These are phyloP conservation scores for Arthrobotrys pseudoclavata DNA, from an alignment of 2,329 filamentous ascomycete genomes.

Conservation along the genomic window DNA sequence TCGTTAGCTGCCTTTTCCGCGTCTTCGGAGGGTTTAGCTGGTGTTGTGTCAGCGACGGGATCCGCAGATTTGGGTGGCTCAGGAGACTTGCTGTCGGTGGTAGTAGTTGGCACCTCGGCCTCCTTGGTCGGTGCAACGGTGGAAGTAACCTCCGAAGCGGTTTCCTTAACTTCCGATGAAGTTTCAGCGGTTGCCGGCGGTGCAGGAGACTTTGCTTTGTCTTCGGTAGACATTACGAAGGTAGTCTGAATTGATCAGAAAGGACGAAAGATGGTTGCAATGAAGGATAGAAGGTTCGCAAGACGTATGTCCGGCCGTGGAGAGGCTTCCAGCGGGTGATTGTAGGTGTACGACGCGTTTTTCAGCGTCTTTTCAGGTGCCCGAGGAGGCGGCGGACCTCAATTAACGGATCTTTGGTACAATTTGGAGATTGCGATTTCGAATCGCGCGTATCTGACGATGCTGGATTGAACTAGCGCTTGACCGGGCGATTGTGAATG, in stretches of 20 bases:
- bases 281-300: not conserved
- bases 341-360: conserved; percentile 55
- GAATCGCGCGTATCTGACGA: conserved; percentile 55
- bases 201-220: conserved; percentile 52
- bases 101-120: conserved; percentile 52
- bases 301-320: not conserved
- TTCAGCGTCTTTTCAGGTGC: conserved; percentile 53
- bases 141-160: conserved; percentile 56
- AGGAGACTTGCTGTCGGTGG: conserved; percentile 44
- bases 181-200: conserved; percentile 55
- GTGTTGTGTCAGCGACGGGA: conserved; percentile 24
- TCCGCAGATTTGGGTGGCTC: conserved; percentile 40
- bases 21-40: conserved; percentile 56
- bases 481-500: conserved; percentile 34
- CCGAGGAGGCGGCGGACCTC: conserved; percentile 32
- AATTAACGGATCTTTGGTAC: conserved; percentile 16
- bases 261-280: not conserved
- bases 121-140: conserved; percentile 58
- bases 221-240: conserved; percentile 42
- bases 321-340: conserved; percentile 33
- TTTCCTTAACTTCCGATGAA: conserved; percentile 54
- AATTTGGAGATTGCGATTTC: conserved; percentile 47
- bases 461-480: conserved; percentile 23
- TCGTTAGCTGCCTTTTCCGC: conserved; percentile 37
- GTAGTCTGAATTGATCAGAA: conserved; percentile 16